A percentile compares a stretch with the other conserved stretches of the same genome.
phyloP scores from a whole-genome alignment of 352 stramenopile genomes.

The Globisporangium takayamanum region DNA sequence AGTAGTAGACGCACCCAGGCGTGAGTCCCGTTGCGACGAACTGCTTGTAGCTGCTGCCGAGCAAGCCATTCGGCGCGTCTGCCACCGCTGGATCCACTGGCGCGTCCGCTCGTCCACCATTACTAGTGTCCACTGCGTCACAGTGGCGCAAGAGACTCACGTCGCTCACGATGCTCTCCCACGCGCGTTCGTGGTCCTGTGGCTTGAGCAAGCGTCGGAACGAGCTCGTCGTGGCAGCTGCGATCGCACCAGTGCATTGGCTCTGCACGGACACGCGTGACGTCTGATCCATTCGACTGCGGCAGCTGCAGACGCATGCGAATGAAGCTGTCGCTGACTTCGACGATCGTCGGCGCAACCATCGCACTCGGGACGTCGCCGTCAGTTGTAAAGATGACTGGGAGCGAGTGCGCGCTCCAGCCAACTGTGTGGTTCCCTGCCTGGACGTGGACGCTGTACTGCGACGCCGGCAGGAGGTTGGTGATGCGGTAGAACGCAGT shows the following conservation, averaged over 20 bases:
- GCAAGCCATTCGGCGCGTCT: not conserved
- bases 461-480: constrained; percentile 35
- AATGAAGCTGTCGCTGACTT: constrained; percentile 35
- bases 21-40: constrained; percentile 25
- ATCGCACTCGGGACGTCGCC: constrained; percentile 38
- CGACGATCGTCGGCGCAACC: constrained; percentile 23
- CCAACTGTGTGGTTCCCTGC: constrained; percentile 39
- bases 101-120: not conserved
- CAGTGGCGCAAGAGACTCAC: constrained; percentile 18
- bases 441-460: constrained; percentile 34
- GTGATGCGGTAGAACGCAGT: constrained; percentile 19
- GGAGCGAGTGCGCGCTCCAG: constrained; percentile 27
- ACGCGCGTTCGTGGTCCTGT: constrained; percentile 24
- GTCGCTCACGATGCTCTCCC: constrained; percentile 29
- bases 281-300: constrained; percentile 28
- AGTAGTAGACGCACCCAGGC: constrained; percentile 45
- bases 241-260: constrained; percentile 32
- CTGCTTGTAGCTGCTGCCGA: constrained; percentile 20
- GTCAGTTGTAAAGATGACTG: constrained; percentile 24
- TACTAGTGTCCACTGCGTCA: constrained; percentile 5
- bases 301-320: constrained; percentile 32
- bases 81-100: not conserved
- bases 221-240: constrained; percentile 18
- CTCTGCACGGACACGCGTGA: constrained; percentile 32
- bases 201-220: constrained; percentile 31